These are phyloP conservation scores for Agrocybe pediades DNA, from an alignment of 768 basidiomycete species.

Conservation along the genomic window DNA sequence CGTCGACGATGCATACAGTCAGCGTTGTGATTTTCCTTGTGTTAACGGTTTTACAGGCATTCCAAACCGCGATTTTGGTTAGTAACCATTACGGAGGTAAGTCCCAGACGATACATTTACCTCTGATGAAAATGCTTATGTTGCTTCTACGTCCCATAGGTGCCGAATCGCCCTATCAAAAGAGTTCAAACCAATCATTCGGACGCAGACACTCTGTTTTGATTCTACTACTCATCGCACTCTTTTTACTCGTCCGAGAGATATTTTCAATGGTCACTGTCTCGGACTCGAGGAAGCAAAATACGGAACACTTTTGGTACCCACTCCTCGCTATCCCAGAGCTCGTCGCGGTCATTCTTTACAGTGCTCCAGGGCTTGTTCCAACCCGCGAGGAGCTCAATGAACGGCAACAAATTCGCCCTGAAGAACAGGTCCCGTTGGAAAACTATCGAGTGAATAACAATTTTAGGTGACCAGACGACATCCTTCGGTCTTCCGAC, in stretches of 20 bases:
- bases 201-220: slow-evolving; percentile 30
- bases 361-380: slow-evolving; percentile 33
- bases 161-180: neutral
- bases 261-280: slow-evolving; percentile 34
- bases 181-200: slow-evolving; percentile 10
- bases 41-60: slow-evolving; percentile 33
- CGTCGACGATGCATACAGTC: slow-evolving; percentile 28
- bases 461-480: too few species aligned
- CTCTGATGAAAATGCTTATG: neutral
- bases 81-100: slow-evolving; percentile 23
- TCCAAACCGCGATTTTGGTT: slow-evolving; percentile 29
- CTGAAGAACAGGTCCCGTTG: neutral
- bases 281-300: slow-evolving; percentile 20
- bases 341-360: slow-evolving; percentile 33
- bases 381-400: slow-evolving; percentile 29
- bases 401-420: neutral
- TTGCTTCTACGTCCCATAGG: neutral
- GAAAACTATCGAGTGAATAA: neutral
- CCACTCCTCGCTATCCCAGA: slow-evolving; percentile 41
- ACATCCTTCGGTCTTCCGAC: too few species aligned
- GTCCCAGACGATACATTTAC: too few species aligned
- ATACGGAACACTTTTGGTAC: slow-evolving; percentile 42
- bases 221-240: slow-evolving; percentile 33
- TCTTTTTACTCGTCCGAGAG: slow-evolving; percentile 39
- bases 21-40: slow-evolving; percentile 38